Conservation (phyloP, 768 basidiomycete genomes). For the Agrocybe pediades region DNA sequence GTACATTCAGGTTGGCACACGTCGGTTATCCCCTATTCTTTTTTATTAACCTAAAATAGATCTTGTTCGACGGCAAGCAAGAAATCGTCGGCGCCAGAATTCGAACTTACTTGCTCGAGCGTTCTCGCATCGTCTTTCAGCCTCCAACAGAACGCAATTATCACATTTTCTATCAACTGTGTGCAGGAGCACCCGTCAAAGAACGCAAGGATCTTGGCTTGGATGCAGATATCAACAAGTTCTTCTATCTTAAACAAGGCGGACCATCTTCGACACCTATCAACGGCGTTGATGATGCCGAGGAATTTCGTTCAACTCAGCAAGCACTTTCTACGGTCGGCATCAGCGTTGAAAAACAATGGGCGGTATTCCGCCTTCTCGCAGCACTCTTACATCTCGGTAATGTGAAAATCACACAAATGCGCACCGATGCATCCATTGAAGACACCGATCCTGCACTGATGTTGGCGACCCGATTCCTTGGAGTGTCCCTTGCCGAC, state of each 20-base stretch:
- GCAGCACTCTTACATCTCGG: conserved; percentile 96
- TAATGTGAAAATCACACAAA: conserved; percentile 87
- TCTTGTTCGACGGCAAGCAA: conserved; percentile 93
- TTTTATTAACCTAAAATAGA: conserved; percentile 49
- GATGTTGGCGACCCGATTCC: conserved; percentile 80
- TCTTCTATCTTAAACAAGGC: conserved; percentile 92
- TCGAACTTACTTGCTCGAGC: conserved; percentile 95
- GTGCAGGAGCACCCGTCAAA: conserved; percentile 92
- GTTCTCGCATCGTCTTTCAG: conserved; percentile 97
- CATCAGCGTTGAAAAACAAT: conserved; percentile 96
- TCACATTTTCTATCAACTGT: conserved; percentile 99
- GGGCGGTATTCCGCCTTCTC: conserved; percentile 94
- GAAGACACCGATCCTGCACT: conserved; percentile 84
- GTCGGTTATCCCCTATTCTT: conserved; percentile 1
- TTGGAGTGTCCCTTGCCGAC: conserved; percentile 87
- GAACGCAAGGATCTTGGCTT: conserved; percentile 95
- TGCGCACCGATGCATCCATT: conserved; percentile 80
- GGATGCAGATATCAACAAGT: conserved; percentile 82
- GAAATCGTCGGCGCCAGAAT: conserved; percentile 99
- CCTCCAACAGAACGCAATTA: conserved; percentile 97
- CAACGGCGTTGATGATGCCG: conserved; percentile 90
- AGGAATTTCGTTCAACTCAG: conserved; percentile 93
- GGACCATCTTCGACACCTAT: conserved; percentile 88
- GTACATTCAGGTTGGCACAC: conserved; percentile 86
- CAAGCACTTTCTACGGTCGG: conserved; percentile 96